Evolutionary conservation across 331 rosid genomes (phyloP).

Genomic region (Prunus yedoensis): DNA sequence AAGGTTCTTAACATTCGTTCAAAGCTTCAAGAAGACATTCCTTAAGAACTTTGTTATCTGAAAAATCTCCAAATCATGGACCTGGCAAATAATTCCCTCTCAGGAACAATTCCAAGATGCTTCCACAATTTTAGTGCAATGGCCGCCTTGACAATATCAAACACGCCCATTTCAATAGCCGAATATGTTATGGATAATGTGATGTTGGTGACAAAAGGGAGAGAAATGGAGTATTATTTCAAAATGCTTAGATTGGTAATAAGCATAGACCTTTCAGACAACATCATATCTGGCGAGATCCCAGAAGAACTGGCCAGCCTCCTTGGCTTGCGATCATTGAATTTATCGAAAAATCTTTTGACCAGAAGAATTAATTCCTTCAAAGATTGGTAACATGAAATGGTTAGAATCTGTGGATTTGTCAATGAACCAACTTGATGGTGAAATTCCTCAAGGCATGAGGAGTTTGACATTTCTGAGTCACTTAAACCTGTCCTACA

Average conservation of each 20-base stretch:
- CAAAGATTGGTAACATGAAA: not conserved
- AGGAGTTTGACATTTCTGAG: not conserved
- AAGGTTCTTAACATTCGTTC: conserved; percentile 25
- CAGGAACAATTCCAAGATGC: conserved; percentile 37
- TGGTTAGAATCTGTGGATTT: conserved; percentile 21
- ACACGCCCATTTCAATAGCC: not conserved
- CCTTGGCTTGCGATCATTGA: conserved; percentile 8
- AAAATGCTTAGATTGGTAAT: not conserved
- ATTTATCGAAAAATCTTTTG: conserved; percentile 36
- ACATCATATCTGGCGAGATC: conserved; percentile 27
- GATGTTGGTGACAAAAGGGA: conserved; percentile 22
- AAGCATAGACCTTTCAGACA: conserved; percentile 32
- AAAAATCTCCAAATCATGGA: conserved; percentile 14
- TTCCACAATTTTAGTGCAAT: conserved; percentile 25
- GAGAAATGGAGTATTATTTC: conserved; percentile 8
- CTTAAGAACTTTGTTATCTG: conserved; percentile 16
- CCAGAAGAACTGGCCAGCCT: conserved; percentile 25
- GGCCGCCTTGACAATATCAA: not conserved
- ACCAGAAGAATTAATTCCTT: conserved; percentile 6
- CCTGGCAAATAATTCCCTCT: conserved; percentile 29
- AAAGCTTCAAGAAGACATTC: conserved; percentile 38
- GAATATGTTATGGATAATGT: not conserved
- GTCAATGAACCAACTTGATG: conserved; percentile 10
- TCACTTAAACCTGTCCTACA: conserved; percentile 27
- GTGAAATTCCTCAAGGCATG: conserved; percentile 26